Base-by-base conservation (phyloP, 805 yeast genomes). In the Lipomyces spencermartinsiae region DNA sequence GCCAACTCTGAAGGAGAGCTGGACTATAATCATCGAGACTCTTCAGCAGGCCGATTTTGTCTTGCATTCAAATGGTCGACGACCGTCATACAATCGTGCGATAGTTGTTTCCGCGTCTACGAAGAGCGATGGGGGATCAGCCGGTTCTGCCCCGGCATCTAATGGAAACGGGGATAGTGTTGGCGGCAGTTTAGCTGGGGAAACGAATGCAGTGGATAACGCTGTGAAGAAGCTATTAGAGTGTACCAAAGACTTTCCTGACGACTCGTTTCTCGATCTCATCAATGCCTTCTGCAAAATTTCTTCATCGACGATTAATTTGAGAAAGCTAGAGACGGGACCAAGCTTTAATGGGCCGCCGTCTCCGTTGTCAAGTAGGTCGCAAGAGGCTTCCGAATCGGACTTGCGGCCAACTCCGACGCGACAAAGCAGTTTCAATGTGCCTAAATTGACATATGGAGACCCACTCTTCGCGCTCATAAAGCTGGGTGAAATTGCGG, bases 211-310 rank as follows among this genome's bases (percentile, higher is more conserved):
- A 0, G 83, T 92, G 46, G 89, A 87, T 59, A 77, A 75, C 5
- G 85, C 93, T 0, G 77, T 88, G 19, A 78, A 78, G n/a, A 89
- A 88, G 68, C 80, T 93, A 37, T 78, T 85, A 65, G 93, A 89
- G 35, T 87, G 89, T 62, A 83, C 94, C 0, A 78, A 79, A 14
- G 83, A 83, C 6, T 90, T 87, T 67, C 83, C 88, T 1, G 78
- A 80, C 1, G 76, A 78, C 0, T 84, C 92, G 0, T 86, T 88
- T 66, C 63, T 75, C 4, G 82, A 80, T 7, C 76, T 93, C 25
- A 64, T 89, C 0, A 72, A 76, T 0, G 83, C 89, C 0, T 73
- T 89, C 51, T 80, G 84, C 10, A 75, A 76, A 0, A 78, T 88
- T 14, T 71, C 72, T 4, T 61, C 70, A 1, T 34, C 60, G 33